Conservation (phyloP, 805 yeast species). For the Kuraishia piskuri region DNA sequence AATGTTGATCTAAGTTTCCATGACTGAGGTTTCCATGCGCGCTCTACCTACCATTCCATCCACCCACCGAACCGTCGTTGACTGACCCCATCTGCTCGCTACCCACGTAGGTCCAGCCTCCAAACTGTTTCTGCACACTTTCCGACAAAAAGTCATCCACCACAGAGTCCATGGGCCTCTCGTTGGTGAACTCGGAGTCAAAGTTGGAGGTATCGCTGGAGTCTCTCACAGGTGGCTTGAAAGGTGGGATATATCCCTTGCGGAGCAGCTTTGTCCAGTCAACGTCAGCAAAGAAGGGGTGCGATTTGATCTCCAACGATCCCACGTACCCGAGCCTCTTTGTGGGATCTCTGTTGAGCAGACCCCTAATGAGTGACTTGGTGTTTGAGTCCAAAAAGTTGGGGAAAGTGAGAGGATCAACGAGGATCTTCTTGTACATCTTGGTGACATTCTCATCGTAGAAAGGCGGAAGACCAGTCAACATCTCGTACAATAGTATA, state of each 20-base stretch:
- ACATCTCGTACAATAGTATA: constrained; percentile 87
- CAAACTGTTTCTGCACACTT: constrained; percentile 95
- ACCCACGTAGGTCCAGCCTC: constrained; percentile 97
- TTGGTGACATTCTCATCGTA: constrained; percentile 89
- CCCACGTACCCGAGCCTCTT: constrained; percentile 73
- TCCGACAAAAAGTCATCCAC: constrained; percentile 89
- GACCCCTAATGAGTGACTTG: constrained; percentile 62
- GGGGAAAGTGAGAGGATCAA: constrained; percentile 86
- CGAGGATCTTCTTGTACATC: constrained; percentile 90
- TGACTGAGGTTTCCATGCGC: too few species aligned
- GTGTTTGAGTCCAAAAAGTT: constrained; percentile 82
- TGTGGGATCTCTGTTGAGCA: constrained; percentile 79
- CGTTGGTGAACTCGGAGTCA: constrained; percentile 86
- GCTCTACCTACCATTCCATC: not conserved
- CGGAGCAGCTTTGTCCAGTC: constrained; percentile 80
- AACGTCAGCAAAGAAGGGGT: constrained; percentile 79
- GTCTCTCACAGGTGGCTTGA: constrained; percentile 82
- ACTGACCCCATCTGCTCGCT: constrained; percentile 1
- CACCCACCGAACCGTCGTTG: not conserved
- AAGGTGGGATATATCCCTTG: constrained; percentile 92
- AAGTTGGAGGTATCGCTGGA: constrained; percentile 89
- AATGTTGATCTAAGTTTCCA: too few species aligned
- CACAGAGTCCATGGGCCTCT: constrained; percentile 90
- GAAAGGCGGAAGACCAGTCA: constrained; percentile 95
- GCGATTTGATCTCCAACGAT: constrained; percentile 75